A percentile compares a stretch with the other conserved stretches of the same genome.
Conservation (phyloP, 2,329 filamentous ascomycete genomes). For the Exophiala calicioides region DNA sequence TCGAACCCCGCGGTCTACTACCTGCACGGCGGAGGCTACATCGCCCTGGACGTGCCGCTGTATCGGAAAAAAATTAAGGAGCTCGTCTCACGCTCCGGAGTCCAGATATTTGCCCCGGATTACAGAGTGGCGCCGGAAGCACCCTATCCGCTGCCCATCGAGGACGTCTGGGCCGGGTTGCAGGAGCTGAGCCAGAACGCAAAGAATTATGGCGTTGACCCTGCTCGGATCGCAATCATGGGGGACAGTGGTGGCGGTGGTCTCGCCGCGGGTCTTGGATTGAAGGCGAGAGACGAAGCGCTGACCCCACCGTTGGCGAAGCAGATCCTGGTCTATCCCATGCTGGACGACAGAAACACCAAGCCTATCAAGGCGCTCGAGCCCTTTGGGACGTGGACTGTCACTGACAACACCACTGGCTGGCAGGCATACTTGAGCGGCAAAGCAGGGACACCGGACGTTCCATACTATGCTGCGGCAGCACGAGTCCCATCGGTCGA, state of each 20-base stretch:
- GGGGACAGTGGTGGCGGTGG: constrained; percentile 49
- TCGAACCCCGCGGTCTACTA: constrained; percentile 32
- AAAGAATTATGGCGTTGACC: constrained; percentile 44
- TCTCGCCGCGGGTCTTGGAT: constrained; percentile 42
- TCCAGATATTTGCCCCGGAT: constrained; percentile 34
- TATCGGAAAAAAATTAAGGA: constrained; percentile 19
- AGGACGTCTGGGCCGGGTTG: constrained; percentile 37
- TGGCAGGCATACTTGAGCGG: constrained; percentile 44
- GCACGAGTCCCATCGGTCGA: constrained; percentile 39
- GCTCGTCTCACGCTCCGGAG: constrained; percentile 25
- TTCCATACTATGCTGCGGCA: constrained; percentile 41
- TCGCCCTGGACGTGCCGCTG: constrained; percentile 25
- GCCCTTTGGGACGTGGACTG: constrained; percentile 40
- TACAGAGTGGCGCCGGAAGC: constrained; percentile 34
- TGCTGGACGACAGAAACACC: constrained; percentile 50
- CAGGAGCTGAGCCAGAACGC: constrained; percentile 43
- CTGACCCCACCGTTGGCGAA: constrained; percentile 37
- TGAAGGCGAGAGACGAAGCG: constrained; percentile 41
- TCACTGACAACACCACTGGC: constrained; percentile 42
- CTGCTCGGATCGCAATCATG: constrained; percentile 42
- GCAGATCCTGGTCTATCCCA: constrained; percentile 50
- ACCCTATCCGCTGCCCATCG: constrained; percentile 28
- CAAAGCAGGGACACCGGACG: constrained; percentile 22
- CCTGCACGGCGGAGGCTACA: constrained; percentile 34
- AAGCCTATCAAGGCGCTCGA: constrained; percentile 38